Percentiles rank a stretch among this genome's conserved stretches.
Evolutionary conservation across 768 basidiomycete species (phyloP).

Genomic region (Pleurotus giganteus): DNA sequence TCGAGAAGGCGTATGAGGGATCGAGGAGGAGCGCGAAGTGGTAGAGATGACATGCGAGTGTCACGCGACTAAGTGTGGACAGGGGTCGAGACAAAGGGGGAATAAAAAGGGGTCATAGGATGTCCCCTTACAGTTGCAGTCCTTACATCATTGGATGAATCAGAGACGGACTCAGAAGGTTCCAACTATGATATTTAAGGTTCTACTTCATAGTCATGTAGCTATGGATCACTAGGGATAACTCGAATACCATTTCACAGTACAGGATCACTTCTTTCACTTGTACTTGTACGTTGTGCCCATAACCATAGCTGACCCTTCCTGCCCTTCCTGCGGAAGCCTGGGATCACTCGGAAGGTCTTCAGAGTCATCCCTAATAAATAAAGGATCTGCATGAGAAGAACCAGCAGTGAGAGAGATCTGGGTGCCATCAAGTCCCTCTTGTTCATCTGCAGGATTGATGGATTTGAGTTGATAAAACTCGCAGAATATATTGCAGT

Average conservation of each 20-base stretch:
- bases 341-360: not conserved
- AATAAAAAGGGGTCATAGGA: too few relatives aligned
- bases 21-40: too few relatives aligned
- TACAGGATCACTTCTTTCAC: not conserved
- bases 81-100: too few relatives aligned
- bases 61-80: too few relatives aligned
- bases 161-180: not conserved
- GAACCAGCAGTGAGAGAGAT: not conserved
- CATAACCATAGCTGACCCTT: not conserved
- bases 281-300: not conserved
- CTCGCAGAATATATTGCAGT: not conserved
- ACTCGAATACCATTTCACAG: too few relatives aligned
- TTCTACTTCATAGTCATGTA: too few relatives aligned
- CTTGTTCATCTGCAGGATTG: too few relatives aligned
- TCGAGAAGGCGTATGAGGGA: too few relatives aligned
- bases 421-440: not conserved
- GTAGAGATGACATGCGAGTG: too few relatives aligned
- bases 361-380: not conserved
- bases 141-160: not conserved
- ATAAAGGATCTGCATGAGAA: not conserved
- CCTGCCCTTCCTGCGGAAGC: not conserved
- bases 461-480: not conserved
- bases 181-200: too few relatives aligned
- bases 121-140: too few relatives aligned
- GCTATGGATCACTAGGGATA: too few relatives aligned